A percentile compares a stretch with the other conserved stretches of the same genome.
Conservation (phyloP, 2,329 filamentous ascomycete genomes). For the Aspergillus phoenicis region DNA sequence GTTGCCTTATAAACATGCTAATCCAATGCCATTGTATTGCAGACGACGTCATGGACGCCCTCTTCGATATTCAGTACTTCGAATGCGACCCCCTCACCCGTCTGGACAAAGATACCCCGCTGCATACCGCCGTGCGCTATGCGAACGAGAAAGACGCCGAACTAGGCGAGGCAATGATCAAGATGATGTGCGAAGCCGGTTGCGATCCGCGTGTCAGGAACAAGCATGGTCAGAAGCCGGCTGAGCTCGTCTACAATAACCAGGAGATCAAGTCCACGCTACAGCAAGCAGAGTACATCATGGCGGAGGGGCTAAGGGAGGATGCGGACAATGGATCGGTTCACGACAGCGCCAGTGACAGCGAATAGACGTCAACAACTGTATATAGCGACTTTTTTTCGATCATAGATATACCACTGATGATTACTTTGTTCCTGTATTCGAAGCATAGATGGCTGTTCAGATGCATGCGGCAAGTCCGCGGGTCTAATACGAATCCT, state of each 20-base stretch:
- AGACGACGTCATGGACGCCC: constrained; percentile 52
- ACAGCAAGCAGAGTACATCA: constrained; percentile 50
- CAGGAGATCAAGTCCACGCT: constrained; percentile 45
- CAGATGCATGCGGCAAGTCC: neutral
- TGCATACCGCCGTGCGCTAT: constrained; percentile 49
- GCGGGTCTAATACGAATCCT: neutral
- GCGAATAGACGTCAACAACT: constrained; percentile 32
- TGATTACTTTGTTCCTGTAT: constrained; percentile 14
- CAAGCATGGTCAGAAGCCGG: constrained; percentile 50
- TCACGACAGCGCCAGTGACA: constrained; percentile 46
- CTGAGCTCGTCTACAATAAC: constrained; percentile 48
- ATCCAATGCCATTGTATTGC: neutral
- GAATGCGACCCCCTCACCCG: constrained; percentile 53
- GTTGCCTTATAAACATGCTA: neutral
- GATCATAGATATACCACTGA: constrained; percentile 25
- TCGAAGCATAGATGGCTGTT: constrained; percentile 2
- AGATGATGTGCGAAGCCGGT: constrained; percentile 54
- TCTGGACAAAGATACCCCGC: constrained; percentile 49
- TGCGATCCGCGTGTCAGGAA: constrained; percentile 53
- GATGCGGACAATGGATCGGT: constrained; percentile 39
- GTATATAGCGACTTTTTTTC: constrained; percentile 7
- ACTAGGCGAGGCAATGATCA: constrained; percentile 49
- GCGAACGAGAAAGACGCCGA: constrained; percentile 50
- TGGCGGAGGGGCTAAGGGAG: constrained; percentile 48
- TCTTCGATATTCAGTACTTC: constrained; percentile 52